Evolutionary conservation across 805 yeast genomes (phyloP).

Genomic region (Metschnikowia peoriensis): DNA sequence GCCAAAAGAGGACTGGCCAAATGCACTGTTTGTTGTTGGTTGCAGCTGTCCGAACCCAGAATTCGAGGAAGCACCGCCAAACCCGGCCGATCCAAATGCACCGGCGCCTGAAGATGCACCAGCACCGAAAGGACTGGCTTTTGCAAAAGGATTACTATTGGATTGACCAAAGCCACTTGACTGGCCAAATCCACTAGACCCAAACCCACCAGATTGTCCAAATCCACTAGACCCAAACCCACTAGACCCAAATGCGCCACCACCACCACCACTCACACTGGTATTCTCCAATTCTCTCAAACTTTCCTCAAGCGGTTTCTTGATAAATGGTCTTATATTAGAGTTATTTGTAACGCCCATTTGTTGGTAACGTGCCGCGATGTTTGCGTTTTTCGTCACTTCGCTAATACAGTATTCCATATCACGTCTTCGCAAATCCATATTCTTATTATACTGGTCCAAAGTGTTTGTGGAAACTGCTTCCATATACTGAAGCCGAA

Average conservation of each 20-base stretch:
- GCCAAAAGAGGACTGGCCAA: conserved; percentile 4
- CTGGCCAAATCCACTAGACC: conserved; percentile 8
- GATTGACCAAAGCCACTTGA: conserved; percentile 8
- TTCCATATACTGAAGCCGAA: conserved; percentile 44
- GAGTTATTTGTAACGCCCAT: conserved; percentile 8
- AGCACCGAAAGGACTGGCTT: conserved; percentile 1
- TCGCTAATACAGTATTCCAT: conserved; percentile 25
- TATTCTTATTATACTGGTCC: conserved; percentile 38
- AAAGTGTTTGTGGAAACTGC: conserved; percentile 38
- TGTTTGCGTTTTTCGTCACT: conserved; percentile 38
- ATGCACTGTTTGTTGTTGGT: background rate
- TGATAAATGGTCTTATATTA: conserved; percentile 28
- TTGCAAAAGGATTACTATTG: background rate
- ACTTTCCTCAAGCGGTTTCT: conserved; percentile 27
- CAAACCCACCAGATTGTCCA: conserved; percentile 3
- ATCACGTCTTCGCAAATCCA: conserved; percentile 26
- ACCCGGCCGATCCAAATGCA: conserved; percentile 4
- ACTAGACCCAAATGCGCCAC: background rate
- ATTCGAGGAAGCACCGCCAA: background rate
- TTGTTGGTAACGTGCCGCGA: conserved; percentile 61
- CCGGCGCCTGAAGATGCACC: conserved; percentile 4
- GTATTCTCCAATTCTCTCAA: conserved; percentile 18
- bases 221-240: conserved; percentile 10
- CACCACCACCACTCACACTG: background rate
- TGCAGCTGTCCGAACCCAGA: conserved; percentile 1